phyloP scores from a whole-genome alignment of 163 green algal genomes.

The Chlamydomonas reinhardtii region DNA sequence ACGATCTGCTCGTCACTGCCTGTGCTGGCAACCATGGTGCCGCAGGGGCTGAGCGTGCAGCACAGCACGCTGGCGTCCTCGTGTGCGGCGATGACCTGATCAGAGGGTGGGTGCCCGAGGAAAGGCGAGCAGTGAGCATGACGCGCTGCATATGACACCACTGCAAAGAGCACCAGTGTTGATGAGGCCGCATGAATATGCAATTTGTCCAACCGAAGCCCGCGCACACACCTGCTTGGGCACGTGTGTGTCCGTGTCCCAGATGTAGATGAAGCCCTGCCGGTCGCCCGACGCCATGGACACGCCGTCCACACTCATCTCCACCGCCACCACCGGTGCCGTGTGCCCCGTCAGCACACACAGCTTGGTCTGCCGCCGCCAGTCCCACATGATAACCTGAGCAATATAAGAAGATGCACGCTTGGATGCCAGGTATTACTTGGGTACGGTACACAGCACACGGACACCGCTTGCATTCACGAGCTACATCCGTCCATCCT shows the following conservation, averaged over 20 bases:
- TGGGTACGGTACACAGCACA: too few relatives aligned
- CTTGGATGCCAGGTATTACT: too few relatives aligned
- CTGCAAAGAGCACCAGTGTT: too few relatives aligned
- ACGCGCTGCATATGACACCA: too few relatives aligned
- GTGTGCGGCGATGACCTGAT: conserved; percentile 56
- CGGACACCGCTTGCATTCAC: too few relatives aligned
- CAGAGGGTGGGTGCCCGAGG: background rate
- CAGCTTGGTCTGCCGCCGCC: conserved; percentile 46
- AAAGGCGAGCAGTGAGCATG: background rate
- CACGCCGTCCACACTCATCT: conserved; percentile 62
- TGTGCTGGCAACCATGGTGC: conserved; percentile 48
- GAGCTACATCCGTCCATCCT: too few relatives aligned
- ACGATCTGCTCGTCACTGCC: conserved; percentile 51
- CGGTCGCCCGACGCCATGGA: conserved; percentile 60
- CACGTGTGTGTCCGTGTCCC: conserved; percentile 42
- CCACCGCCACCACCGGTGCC: conserved; percentile 49
- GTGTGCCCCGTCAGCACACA: conserved; percentile 48
- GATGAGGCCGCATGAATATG: too few relatives aligned
- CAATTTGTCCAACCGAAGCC: too few relatives aligned
- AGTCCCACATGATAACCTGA: conserved; percentile 57
- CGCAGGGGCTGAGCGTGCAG: conserved; percentile 56
- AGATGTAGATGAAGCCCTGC: conserved; percentile 62
- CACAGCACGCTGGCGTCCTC: conserved; percentile 54
- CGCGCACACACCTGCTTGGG: conserved; percentile 36
- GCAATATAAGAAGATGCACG: background rate